phyloP scores from a whole-genome alignment of 805 yeast genomes.

The Barnettozyma wickerhamii region DNA sequence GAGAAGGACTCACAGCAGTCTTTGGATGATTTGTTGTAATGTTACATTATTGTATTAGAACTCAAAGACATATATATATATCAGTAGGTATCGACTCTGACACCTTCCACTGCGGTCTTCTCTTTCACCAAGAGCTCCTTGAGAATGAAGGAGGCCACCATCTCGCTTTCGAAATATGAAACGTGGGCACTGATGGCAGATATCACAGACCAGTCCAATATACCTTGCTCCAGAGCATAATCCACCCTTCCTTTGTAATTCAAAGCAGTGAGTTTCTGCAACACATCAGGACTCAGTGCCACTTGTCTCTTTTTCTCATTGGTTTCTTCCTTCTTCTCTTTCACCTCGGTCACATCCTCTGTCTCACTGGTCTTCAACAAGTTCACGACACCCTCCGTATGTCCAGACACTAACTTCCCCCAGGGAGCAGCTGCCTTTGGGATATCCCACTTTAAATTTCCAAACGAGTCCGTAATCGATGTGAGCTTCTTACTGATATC shows the following conservation, averaged over 20 bases:
- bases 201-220: slow-evolving; percentile 73
- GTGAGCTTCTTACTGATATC: slow-evolving; percentile 6
- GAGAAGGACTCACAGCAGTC: slow-evolving; percentile 81
- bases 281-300: slow-evolving; percentile 24
- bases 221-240: slow-evolving; percentile 71
- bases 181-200: slow-evolving; percentile 86
- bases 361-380: neutral
- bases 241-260: slow-evolving; percentile 81
- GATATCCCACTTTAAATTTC: slow-evolving; percentile 2
- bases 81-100: slow-evolving; percentile 19
- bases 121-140: slow-evolving; percentile 42
- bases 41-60: neutral
- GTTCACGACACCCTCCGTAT: slow-evolving; percentile 8
- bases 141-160: slow-evolving; percentile 76
- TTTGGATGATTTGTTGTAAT: slow-evolving; percentile 56
- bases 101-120: slow-evolving; percentile 23
- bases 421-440: neutral
- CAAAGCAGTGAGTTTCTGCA: slow-evolving; percentile 38
- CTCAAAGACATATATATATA: neutral
- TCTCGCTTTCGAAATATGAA: slow-evolving; percentile 81
- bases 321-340: slow-evolving; percentile 7
- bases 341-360: neutral
- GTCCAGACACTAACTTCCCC: neutral
- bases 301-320: slow-evolving; percentile 7
- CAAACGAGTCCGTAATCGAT: slow-evolving; percentile 4